Percentiles rank a stretch among this genome's conserved stretches.
Evolutionary conservation across 2,329 filamentous ascomycete species (phyloP).

Genomic region (Madurella fahalii): DNA sequence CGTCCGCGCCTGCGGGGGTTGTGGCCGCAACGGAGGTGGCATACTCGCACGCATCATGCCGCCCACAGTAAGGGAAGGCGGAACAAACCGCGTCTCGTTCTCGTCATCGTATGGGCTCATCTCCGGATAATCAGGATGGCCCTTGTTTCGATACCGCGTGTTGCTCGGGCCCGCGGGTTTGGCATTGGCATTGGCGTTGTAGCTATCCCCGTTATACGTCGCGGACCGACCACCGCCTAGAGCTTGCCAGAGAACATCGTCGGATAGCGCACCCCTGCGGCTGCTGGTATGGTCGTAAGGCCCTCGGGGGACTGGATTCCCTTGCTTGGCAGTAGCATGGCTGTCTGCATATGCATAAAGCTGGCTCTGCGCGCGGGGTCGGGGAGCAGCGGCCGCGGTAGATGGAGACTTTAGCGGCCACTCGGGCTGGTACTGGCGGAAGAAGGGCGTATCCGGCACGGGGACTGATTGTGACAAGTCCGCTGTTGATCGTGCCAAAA

Average conservation of each 20-base stretch:
- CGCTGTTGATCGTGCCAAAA: not conserved
- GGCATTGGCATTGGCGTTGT: not conserved
- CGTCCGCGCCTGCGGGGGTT: not conserved
- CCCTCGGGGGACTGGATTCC: not conserved
- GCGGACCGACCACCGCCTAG: constrained; percentile 5
- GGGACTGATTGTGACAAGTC: not conserved
- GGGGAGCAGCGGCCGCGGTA: not conserved
- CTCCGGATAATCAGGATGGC: constrained; percentile 27
- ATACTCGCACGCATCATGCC: not conserved
- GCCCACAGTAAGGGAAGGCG: not conserved
- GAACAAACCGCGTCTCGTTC: not conserved
- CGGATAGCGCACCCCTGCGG: not conserved
- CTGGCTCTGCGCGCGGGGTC: not conserved
- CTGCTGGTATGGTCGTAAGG: not conserved
- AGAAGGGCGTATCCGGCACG: constrained; percentile 8
- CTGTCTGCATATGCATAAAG: not conserved
- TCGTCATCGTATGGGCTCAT: constrained; percentile 28
- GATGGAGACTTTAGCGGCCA: not conserved
- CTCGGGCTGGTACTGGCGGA: constrained; percentile 3
- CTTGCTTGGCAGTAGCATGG: not conserved
- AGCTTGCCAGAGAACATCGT: constrained; percentile 12
- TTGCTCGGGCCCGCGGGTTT: not conserved
- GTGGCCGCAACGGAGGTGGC: not conserved
- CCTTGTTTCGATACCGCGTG: not conserved
- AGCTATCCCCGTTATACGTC: not conserved